phyloP scores from a whole-genome alignment of 2,329 filamentous ascomycete genomes.

The Capronia americana region DNA sequence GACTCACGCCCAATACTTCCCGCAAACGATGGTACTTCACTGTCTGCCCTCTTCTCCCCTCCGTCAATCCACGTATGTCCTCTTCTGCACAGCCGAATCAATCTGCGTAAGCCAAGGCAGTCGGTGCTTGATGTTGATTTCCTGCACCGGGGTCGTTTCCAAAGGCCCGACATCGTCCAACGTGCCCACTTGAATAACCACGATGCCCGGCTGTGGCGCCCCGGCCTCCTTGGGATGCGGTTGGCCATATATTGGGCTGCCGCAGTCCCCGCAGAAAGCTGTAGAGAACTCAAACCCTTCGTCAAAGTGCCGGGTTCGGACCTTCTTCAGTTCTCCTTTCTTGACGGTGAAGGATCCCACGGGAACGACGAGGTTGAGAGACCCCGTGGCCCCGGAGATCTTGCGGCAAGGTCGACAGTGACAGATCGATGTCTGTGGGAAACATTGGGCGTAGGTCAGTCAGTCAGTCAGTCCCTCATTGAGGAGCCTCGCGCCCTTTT shows the following conservation, averaged over 20 bases:
- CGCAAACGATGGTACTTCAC: no score
- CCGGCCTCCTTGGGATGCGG: conserved; percentile 6
- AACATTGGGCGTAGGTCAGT: background rate
- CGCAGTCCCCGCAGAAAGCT: conserved; percentile 21
- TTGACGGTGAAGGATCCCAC: conserved; percentile 2
- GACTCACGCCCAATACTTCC: no score
- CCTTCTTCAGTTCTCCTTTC: conserved; percentile 9
- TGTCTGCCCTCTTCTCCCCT: background rate
- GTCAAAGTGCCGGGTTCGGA: conserved; percentile 20
- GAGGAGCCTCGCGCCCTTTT: background rate
- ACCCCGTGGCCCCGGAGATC: conserved; percentile 16
- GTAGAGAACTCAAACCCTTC: conserved; percentile 22
- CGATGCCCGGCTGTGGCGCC: background rate
- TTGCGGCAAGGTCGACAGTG: conserved; percentile 27
- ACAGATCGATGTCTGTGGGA: conserved; percentile 14
- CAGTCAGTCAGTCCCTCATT: no score
- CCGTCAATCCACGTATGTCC: conserved; percentile 17
- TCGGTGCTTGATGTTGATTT: conserved; percentile 25
- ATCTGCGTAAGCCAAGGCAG: conserved; percentile 11
- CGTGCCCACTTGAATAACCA: conserved; percentile 21
- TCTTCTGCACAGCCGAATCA: conserved; percentile 10
- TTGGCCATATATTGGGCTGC: conserved; percentile 22
- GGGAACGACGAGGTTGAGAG: conserved; percentile 18
- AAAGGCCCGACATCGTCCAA: conserved; percentile 18
- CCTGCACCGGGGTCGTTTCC: conserved; percentile 3